phyloP scores from a whole-genome alignment of 2,329 filamentous ascomycete genomes.

The Penicillium frequentans region DNA sequence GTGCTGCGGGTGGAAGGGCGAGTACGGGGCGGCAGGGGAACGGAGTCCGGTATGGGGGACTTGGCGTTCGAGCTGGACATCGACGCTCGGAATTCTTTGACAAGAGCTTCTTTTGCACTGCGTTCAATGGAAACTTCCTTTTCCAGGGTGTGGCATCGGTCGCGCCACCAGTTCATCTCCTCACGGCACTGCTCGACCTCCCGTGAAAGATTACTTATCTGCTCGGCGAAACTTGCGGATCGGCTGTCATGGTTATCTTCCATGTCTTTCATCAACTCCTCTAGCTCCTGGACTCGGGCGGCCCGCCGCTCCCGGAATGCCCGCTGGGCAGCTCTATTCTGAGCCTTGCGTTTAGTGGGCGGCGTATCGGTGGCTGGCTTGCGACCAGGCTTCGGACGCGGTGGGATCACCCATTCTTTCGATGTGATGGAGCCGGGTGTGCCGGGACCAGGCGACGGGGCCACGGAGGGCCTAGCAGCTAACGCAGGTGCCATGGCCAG shows the following conservation, averaged over 20 bases:
- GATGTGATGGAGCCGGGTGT: constrained; percentile 63
- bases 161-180: constrained; percentile 46
- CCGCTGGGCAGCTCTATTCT: constrained; percentile 89
- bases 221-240: constrained; percentile 54
- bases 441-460: constrained; percentile 39
- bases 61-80: constrained; percentile 21
- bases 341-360: constrained; percentile 87
- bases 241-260: constrained; percentile 49
- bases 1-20: constrained; percentile 18
- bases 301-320: constrained; percentile 86
- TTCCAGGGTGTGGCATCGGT: constrained; percentile 63
- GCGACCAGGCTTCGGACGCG: constrained; percentile 82
- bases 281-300: constrained; percentile 72
- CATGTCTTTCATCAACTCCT: constrained; percentile 51
- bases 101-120: constrained; percentile 44
- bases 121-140: constrained; percentile 55
- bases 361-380: constrained; percentile 94
- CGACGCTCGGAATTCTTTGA: constrained; percentile 42
- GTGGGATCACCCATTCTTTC: constrained; percentile 83
- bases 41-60: constrained; percentile 34
- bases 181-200: constrained; percentile 67
- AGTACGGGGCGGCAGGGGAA: constrained; percentile 38
- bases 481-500: constrained; percentile 35
- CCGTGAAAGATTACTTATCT: constrained; percentile 58
- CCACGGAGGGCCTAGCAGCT: constrained; percentile 39